Percentiles rank a stretch among this genome's conserved stretches.
phyloP scores from a whole-genome alignment of 768 basidiomycete species.

The Pisolithus orientalis region DNA sequence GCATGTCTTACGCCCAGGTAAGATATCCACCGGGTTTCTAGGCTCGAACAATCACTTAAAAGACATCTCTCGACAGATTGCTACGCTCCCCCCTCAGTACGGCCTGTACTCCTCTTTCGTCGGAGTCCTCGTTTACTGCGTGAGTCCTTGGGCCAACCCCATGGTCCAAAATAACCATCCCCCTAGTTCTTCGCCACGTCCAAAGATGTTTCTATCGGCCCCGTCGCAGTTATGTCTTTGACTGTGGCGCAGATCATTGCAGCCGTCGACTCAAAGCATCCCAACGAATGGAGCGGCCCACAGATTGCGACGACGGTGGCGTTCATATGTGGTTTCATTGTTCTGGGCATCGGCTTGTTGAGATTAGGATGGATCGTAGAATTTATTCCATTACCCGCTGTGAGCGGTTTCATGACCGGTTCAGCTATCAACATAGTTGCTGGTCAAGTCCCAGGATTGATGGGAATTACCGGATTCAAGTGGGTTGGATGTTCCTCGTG shows the following conservation, averaged over 20 bases:
- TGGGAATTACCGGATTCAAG: slow-evolving; percentile 86
- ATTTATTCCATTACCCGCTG: slow-evolving; percentile 83
- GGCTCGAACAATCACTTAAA: not conserved
- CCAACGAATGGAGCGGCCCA: slow-evolving; percentile 54
- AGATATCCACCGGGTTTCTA: not conserved
- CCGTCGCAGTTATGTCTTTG: slow-evolving; percentile 97
- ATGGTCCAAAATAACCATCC: not conserved
- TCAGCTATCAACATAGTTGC: slow-evolving; percentile 90
- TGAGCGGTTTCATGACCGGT: slow-evolving; percentile 94
- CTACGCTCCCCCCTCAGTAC: slow-evolving; percentile 79
- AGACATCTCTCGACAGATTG: slow-evolving; percentile 45
- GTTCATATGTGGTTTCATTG: slow-evolving; percentile 86
- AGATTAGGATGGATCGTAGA: slow-evolving; percentile 93
- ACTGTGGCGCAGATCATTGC: slow-evolving; percentile 78
- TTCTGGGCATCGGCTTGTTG: slow-evolving; percentile 82
- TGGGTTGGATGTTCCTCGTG: slow-evolving; percentile 32
- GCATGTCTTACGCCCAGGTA: slow-evolving; percentile 84
- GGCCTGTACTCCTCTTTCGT: slow-evolving; percentile 94
- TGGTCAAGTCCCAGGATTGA: slow-evolving; percentile 82
- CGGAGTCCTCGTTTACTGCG: slow-evolving; percentile 79
- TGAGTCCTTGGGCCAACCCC: slow-evolving; percentile 29
- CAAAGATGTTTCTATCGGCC: slow-evolving; percentile 99
- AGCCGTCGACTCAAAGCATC: slow-evolving; percentile 48
- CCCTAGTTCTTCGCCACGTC: slow-evolving; percentile 88
- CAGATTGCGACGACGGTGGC: slow-evolving; percentile 82